A percentile compares a stretch with the other conserved stretches of the same genome.
These are phyloP conservation scores for Aspergillaceae sp. DNA, from an alignment of 2,329 filamentous ascomycete species.

Conservation along the genomic window DNA sequence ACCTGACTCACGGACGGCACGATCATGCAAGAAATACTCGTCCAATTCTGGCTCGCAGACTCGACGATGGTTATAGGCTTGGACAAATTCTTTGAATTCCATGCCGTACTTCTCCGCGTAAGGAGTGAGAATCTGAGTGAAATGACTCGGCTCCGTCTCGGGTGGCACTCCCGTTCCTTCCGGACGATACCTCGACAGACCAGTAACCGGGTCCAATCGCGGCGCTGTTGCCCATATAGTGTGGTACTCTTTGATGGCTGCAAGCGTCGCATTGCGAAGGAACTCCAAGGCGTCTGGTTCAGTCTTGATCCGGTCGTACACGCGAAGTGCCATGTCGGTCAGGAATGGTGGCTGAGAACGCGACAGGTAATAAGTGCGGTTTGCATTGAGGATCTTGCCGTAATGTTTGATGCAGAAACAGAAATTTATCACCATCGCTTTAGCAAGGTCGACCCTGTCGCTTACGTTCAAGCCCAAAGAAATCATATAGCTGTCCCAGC, in stretches of 20 bases:
- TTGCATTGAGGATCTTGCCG: constrained; percentile 96
- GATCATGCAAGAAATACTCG: constrained; percentile 91
- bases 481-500: constrained; percentile 99
- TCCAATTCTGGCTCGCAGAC: constrained; percentile 82
- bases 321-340: constrained; percentile 90
- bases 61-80: constrained; percentile 71
- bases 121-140: constrained; percentile 70
- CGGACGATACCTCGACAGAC: constrained; percentile 76
- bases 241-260: constrained; percentile 95
- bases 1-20: constrained; percentile 89
- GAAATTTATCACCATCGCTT: constrained; percentile 92
- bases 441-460: constrained; percentile 76
- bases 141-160: constrained; percentile 82
- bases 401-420: constrained; percentile 98
- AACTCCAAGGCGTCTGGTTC: constrained; percentile 75
- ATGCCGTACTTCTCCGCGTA: constrained; percentile 78
- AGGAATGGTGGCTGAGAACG: constrained; percentile 94
- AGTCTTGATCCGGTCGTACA: constrained; percentile 87
- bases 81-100: constrained; percentile 74
- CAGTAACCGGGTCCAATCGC: constrained; percentile 66
- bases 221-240: constrained; percentile 77
- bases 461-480: constrained; percentile 81
- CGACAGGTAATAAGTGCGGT: constrained; percentile 87
- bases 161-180: constrained; percentile 79
- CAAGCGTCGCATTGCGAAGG: constrained; percentile 67